These are phyloP conservation scores for Podaxis sp. DNA, from an alignment of 768 basidiomycete species.

Conservation along the genomic window DNA sequence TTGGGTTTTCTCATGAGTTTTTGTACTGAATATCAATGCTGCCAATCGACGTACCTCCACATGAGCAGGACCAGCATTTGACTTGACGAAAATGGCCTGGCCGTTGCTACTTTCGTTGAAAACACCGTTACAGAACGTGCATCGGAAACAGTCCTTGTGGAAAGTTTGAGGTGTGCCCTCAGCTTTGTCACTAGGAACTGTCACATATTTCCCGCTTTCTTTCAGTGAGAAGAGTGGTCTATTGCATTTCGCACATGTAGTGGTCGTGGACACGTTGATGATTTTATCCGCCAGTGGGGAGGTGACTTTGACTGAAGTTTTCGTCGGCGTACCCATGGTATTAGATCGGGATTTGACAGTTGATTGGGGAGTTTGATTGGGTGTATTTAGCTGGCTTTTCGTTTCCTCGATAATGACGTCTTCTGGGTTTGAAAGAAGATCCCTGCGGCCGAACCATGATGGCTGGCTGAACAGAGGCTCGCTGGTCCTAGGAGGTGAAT, in stretches of 20 bases:
- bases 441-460: conserved; percentile 22
- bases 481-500: conserved; percentile 44
- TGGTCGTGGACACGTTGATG: conserved; percentile 30
- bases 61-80: conserved; percentile 66
- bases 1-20: conserved; percentile 20
- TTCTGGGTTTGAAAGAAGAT: conserved; percentile 25
- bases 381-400: conserved; percentile 29
- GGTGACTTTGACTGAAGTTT: conserved; percentile 25
- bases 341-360: conserved; percentile 16
- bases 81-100: conserved; percentile 69
- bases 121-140: conserved; percentile 57
- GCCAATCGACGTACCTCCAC: conserved; percentile 40
- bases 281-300: conserved; percentile 6
- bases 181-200: conserved; percentile 55
- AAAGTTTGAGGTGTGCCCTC: conserved; percentile 53
- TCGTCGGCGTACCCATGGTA: conserved; percentile 25
- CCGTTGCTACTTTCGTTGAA: conserved; percentile 64
- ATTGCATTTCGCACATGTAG: conserved; percentile 60
- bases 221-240: conserved; percentile 54
- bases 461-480: conserved; percentile 20
- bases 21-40: neutral
- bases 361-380: conserved; percentile 28
- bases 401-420: conserved; percentile 31
- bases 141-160: conserved; percentile 77
- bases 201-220: conserved; percentile 66